A percentile compares a stretch with the other conserved stretches of the same genome.
phyloP scores from a whole-genome alignment of 2,329 filamentous ascomycete genomes.

The Pyricularia sp. region DNA sequence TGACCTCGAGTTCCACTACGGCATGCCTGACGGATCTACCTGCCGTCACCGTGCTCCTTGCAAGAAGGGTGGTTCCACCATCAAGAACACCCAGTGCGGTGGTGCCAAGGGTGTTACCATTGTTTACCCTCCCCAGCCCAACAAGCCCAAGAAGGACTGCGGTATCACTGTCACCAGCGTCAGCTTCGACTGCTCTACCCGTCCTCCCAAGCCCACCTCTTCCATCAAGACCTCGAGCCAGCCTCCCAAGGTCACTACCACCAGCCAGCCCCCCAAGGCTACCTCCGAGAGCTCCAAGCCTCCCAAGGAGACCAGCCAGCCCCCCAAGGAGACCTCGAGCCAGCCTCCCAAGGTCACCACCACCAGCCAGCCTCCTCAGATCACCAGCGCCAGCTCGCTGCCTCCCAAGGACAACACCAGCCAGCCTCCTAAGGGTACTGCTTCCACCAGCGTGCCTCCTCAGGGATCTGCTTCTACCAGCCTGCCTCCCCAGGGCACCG shows the following conservation, averaged over 20 bases:
- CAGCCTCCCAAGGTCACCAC: conserved; percentile 7
- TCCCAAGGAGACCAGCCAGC: not conserved
- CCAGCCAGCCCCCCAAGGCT: conserved; percentile 7
- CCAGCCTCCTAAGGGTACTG: conserved; percentile 7
- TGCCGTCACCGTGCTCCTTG: conserved; percentile 74
- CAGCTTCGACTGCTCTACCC: conserved; percentile 57
- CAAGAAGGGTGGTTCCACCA: conserved; percentile 54
- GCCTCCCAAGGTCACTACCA: conserved; percentile 7
- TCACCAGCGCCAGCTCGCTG: conserved; percentile 6
- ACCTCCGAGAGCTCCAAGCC: conserved; percentile 7
- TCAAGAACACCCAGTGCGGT: conserved; percentile 85
- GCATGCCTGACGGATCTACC: conserved; percentile 69
- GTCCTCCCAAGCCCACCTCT: conserved; percentile 10
- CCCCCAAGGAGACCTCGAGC: conserved; percentile 11
- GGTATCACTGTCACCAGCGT: conserved; percentile 66
- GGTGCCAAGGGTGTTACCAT: conserved; percentile 77
- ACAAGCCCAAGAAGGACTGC: conserved; percentile 50
- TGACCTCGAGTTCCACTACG: conserved; percentile 77
- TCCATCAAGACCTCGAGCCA: conserved; percentile 8
- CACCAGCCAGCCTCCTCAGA: conserved; percentile 8
- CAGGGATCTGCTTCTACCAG: conserved; percentile 4
- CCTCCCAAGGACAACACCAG: conserved; percentile 7
- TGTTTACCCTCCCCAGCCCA: conserved; percentile 50
- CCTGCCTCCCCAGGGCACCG: conserved; percentile 3
- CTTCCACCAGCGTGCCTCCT: conserved; percentile 9